Evolutionary conservation across 345 rosid species (phyloP), one percentile per base, ranked within the genome.

Genomic region (Syzygium aqueum): DNA sequence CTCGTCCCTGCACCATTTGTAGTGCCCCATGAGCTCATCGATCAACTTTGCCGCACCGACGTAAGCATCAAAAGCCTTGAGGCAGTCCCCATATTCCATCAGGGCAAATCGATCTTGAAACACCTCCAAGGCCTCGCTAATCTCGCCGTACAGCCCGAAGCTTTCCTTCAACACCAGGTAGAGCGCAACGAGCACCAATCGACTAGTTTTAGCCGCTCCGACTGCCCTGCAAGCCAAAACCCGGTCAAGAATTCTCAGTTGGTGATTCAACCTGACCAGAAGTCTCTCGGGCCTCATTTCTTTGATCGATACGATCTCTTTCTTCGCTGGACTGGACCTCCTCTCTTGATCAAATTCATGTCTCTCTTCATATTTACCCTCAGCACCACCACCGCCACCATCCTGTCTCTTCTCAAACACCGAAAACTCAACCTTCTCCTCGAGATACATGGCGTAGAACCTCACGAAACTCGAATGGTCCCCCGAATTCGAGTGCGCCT

Each of bases 401-500:
- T 78, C 56, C n/a, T 51, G 65, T 87, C 91, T 97, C 87, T 93
- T 91, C 88, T 97, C 98, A 86, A 87, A 95, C 83, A 95, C 87
- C 16, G 65, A 56, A 46, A 93, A 87, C 85, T 96, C 98, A 9
- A 97, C 91, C 89, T 91, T 92, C 91, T 97, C 94, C 27, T 96
- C 98, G 43, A 97, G 92, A 54, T 93, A 97, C 93, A 88, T 65
- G 7, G 98, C 96, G 51, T 94, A 95, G 85, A 93, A 90, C 88
- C 95, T 92, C 46, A 97, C 95, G 40, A 97, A 97, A 8, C 92
- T 95, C 0, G 96, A 92, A 54, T 96, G 94, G 90, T 97, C 98
- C 98, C 98, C 95, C 0, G 98, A 95, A 86, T 92, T 94, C 12
- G 99, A 96, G 90, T 97, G 99, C 1, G 98, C 98, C 90, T 94